A percentile compares a stretch with the other conserved stretches of the same genome.
These are phyloP conservation scores for Cytospora chrysosperma DNA, from an alignment of 2,329 filamentous ascomycete genomes.

Conservation along the genomic window DNA sequence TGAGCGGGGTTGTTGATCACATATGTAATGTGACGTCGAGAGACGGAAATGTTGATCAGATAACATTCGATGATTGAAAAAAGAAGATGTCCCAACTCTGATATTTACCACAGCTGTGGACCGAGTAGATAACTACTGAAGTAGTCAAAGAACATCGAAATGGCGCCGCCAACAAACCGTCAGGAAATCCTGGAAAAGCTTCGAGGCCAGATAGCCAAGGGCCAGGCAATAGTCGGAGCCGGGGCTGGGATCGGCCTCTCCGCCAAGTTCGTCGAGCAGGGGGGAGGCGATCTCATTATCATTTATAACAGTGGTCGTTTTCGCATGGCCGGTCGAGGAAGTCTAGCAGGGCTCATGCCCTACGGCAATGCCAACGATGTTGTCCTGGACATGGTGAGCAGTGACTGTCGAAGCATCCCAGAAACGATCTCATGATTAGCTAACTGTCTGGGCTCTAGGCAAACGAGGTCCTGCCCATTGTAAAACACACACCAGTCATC, in stretches of 20 bases:
- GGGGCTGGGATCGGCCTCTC: conserved; percentile 69
- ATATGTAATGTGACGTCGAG: conserved; percentile 8
- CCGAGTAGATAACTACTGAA: too few relatives aligned
- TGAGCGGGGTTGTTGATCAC: not conserved
- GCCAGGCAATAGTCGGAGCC: conserved; percentile 64
- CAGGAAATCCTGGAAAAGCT: conserved; percentile 56
- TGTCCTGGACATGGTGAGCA: conserved; percentile 63
- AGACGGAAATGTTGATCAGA: not conserved
- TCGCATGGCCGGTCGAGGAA: conserved; percentile 70
- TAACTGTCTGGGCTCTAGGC: conserved; percentile 40
- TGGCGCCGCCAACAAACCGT: conserved; percentile 58
- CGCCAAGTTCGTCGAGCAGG: conserved; percentile 68
- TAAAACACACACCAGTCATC: conserved; percentile 62
- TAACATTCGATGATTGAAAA: not conserved
- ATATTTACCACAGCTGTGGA: not conserved
- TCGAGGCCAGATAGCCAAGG: conserved; percentile 51
- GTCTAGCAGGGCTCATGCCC: conserved; percentile 67
- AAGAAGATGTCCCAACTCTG: not conserved
- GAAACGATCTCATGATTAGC: not conserved
- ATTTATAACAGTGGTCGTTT: conserved; percentile 72
- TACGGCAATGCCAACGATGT: conserved; percentile 70
- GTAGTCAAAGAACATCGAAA: conserved; percentile 32
- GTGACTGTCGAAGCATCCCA: not conserved
- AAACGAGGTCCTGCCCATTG: conserved; percentile 64
- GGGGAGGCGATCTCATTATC: conserved; percentile 68